These are phyloP conservation scores for Dactylonectria estremocensis DNA, from an alignment of 2,329 filamentous ascomycete species.

Conservation along the genomic window DNA sequence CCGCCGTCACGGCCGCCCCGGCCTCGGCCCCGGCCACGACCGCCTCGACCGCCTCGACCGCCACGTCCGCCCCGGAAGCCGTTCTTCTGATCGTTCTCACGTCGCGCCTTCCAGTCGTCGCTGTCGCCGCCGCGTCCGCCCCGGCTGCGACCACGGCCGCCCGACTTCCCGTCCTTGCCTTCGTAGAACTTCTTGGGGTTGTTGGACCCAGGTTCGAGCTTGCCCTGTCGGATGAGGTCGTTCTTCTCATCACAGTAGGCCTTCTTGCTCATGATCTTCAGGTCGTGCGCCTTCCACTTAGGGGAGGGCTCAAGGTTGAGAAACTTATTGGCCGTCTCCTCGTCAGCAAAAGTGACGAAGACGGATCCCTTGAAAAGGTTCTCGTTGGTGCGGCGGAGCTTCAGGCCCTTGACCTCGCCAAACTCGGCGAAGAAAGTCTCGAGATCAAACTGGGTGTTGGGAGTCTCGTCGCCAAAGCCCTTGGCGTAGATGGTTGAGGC, in stretches of 20 bases:
- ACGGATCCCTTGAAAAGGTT: slow-evolving; percentile 95
- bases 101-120: slow-evolving; percentile 76
- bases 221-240: slow-evolving; percentile 79
- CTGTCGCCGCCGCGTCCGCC: slow-evolving; percentile 58
- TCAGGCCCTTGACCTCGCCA: slow-evolving; percentile 85
- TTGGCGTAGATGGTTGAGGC: slow-evolving; percentile 90
- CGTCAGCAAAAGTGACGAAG: slow-evolving; percentile 90
- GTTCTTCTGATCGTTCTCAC: slow-evolving; percentile 73
- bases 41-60: slow-evolving; percentile 59
- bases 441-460: slow-evolving; percentile 91
- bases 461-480: slow-evolving; percentile 90
- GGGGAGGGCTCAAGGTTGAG: slow-evolving; percentile 85
- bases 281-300: slow-evolving; percentile 84
- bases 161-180: slow-evolving; percentile 60
- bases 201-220: slow-evolving; percentile 71
- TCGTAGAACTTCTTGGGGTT: slow-evolving; percentile 65
- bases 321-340: slow-evolving; percentile 86
- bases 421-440: slow-evolving; percentile 91
- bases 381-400: slow-evolving; percentile 83
- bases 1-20: slow-evolving; percentile 59
- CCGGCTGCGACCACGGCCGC: slow-evolving; percentile 57
- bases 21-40: slow-evolving; percentile 61
- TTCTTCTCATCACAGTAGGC: slow-evolving; percentile 87
- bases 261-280: slow-evolving; percentile 89
- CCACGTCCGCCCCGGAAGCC: slow-evolving; percentile 68